A percentile compares a stretch with the other conserved stretches of the same genome.
Evolutionary conservation across 1,284 basidiomycete genomes (phyloP).

Genomic region (Ganoderma meredithae): DNA sequence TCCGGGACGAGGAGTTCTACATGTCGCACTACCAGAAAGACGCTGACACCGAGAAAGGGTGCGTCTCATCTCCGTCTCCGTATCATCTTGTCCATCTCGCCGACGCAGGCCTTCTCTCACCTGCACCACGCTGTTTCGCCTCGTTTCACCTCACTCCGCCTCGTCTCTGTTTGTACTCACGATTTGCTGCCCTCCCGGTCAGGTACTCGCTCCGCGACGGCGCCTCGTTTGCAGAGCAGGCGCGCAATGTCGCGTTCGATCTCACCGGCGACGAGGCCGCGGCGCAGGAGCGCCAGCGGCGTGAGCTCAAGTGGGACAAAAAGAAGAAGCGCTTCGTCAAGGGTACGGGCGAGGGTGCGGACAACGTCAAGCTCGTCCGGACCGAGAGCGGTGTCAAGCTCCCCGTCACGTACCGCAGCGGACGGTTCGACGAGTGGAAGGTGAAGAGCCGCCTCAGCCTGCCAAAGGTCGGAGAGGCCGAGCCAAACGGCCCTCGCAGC

Average conservation of each 20-base stretch:
- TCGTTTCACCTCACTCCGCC: background rate
- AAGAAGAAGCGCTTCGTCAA: conserved; percentile 97
- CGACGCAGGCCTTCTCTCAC: background rate
- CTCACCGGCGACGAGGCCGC: conserved; percentile 83
- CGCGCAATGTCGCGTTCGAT: conserved; percentile 83
- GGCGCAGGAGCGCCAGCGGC: conserved; percentile 67
- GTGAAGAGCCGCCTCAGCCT: conserved; percentile 74
- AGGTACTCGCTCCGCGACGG: conserved; percentile 91
- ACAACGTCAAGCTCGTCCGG: conserved; percentile 94
- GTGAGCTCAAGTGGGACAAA: conserved; percentile 87
- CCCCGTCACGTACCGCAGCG: conserved; percentile 94
- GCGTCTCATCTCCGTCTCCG: conserved; percentile 34
- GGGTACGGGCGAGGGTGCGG: conserved; percentile 85
- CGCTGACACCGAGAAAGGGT: conserved; percentile 90
- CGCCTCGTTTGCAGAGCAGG: conserved; percentile 87
- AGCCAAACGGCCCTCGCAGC: conserved; percentile 52
- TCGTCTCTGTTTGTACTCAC: background rate
- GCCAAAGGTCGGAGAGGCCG: conserved; percentile 85
- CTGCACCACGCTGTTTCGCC: background rate
- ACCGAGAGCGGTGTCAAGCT: conserved; percentile 93
- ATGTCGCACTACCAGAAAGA: conserved; percentile 92
- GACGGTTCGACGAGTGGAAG: conserved; percentile 96
- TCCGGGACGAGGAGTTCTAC: conserved; percentile 88
- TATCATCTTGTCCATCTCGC: background rate
- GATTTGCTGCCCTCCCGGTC: conserved; percentile 11